phyloP scores from a whole-genome alignment of 2,329 filamentous ascomycete genomes.

The Epichloe amarillans region DNA sequence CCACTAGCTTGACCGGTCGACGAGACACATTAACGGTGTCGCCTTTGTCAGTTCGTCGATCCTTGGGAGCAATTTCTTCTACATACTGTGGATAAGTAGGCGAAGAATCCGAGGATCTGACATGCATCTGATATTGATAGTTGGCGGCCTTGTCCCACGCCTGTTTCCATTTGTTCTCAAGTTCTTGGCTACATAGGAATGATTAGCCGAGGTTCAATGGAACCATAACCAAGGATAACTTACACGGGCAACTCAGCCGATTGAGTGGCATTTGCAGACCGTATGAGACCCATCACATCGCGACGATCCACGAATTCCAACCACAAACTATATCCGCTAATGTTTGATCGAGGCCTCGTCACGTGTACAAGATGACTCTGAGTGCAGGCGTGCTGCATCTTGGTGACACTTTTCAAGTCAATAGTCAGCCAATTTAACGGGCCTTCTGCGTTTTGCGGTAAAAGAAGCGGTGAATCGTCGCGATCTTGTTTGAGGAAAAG shows the following conservation, averaged over 20 bases:
- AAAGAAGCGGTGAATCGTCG: not conserved
- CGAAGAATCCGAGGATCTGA: not conserved
- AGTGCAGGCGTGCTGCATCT: constrained; percentile 7
- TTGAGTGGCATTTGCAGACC: not conserved
- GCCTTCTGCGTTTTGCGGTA: not conserved
- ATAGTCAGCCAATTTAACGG: constrained; percentile 6
- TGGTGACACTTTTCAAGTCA: not conserved
- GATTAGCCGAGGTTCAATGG: not conserved
- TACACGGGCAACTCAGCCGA: not conserved
- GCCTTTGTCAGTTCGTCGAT: not conserved
- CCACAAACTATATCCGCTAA: constrained; percentile 6
- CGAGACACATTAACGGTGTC: not conserved
- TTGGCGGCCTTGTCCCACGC: not conserved
- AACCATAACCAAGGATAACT: not conserved
- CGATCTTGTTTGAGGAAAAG: constrained; percentile 3
- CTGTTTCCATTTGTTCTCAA: not conserved
- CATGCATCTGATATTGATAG: not conserved
- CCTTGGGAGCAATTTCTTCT: not conserved
- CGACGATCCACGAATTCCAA: constrained; percentile 10
- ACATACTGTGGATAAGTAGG: not conserved
- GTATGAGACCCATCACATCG: not conserved
- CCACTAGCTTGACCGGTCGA: not conserved
- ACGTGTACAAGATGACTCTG: constrained; percentile 11
- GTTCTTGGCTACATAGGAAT: not conserved
- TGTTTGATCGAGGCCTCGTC: constrained; percentile 8